Base-by-base conservation (phyloP, 805 yeast genomes). In the Hanseniaspora thailandica region DNA sequence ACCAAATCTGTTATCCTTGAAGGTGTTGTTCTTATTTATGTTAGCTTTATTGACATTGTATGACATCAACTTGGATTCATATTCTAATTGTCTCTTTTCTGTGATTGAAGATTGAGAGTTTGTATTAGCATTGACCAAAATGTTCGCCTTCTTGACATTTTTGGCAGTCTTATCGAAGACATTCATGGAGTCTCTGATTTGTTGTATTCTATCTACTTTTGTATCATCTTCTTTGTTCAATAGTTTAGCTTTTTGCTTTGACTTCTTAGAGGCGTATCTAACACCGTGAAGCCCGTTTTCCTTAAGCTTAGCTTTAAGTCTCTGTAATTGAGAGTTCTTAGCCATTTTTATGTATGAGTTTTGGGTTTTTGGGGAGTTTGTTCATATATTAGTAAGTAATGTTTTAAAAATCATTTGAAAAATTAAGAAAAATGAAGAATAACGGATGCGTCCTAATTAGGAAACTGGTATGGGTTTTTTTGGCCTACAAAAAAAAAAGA, bases 251-350 rank as follows among this genome's bases (percentile, higher is more conserved):
- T 66, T 65, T 50, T 75, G 78, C 55, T 62, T 62, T 45, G 66
- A 68, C 60, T 77, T 79, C 61, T 75, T 76, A 65, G 78, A 82
- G 47, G 72, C 69, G 59, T 84, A 85, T 23, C 89, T 78, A 65
- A 84, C 94, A 0, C 96, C 96, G n/a, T 87, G 82, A 28, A 89
- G 73, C 1, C 96, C 96, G 52, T 82, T 80, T 49, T 80, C 76
- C 63, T 82, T 82, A 54, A 88, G 70, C 2, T 87, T 80, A 47
- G 81, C 89, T 61, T 84, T 87, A 52, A 88, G 75, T 71, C 78
- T 80, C 65, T 87, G 88, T 57, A 89, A 72, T 71, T 89, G 96
- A 15, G 96, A 86, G 34, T 94, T 94, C 35, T 84, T 90, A 93
- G 84, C 84, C 13, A 41, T 36, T 25, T 15, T 6, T 17, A 7